Percentiles rank a stretch among this genome's conserved stretches.
phyloP scores from a whole-genome alignment of 2,329 filamentous ascomycete species.

The Akanthomyces lecanii region DNA sequence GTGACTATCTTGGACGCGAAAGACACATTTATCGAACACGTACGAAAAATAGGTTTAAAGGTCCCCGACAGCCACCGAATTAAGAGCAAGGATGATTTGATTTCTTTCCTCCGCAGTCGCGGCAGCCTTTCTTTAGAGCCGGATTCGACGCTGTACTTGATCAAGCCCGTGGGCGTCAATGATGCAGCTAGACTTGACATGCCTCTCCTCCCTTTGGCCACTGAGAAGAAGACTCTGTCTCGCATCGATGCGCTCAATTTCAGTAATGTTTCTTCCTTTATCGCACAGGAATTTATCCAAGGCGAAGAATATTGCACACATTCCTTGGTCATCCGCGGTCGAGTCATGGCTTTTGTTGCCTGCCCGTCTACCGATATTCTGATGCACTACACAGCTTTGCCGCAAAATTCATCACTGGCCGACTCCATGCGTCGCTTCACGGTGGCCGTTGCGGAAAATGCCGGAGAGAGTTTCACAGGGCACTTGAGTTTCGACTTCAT shows the following conservation, averaged over 20 bases:
- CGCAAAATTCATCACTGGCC: constrained; percentile 48
- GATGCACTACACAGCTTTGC: constrained; percentile 63
- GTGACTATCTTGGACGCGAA: constrained; percentile 61
- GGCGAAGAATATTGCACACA: constrained; percentile 68
- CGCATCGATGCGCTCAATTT: constrained; percentile 43
- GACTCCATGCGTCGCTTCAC: constrained; percentile 64
- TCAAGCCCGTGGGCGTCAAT: constrained; percentile 63
- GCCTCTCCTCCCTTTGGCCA: constrained; percentile 58
- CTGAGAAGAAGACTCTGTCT: constrained; percentile 51
- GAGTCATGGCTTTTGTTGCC: constrained; percentile 62
- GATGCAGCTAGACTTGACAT: constrained; percentile 57
- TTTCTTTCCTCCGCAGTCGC: constrained; percentile 44
- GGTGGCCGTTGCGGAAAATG: constrained; percentile 47
- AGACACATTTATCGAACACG: constrained; percentile 58
- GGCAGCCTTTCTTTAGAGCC: constrained; percentile 24
- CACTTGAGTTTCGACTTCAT: constrained; percentile 46
- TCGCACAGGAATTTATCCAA: constrained; percentile 61
- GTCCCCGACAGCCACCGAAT: constrained; percentile 52
- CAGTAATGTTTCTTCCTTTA: constrained; percentile 50
- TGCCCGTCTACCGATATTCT: constrained; percentile 59
- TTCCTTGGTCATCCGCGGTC: constrained; percentile 60
- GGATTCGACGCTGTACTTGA: constrained; percentile 48
- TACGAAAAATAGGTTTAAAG: constrained; percentile 48
- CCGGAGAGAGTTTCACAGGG: constrained; percentile 55
- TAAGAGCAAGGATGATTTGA: constrained; percentile 46